Base-by-base conservation (phyloP, 208 protist species). In the Acanthamoeba lenticulata region DNA sequence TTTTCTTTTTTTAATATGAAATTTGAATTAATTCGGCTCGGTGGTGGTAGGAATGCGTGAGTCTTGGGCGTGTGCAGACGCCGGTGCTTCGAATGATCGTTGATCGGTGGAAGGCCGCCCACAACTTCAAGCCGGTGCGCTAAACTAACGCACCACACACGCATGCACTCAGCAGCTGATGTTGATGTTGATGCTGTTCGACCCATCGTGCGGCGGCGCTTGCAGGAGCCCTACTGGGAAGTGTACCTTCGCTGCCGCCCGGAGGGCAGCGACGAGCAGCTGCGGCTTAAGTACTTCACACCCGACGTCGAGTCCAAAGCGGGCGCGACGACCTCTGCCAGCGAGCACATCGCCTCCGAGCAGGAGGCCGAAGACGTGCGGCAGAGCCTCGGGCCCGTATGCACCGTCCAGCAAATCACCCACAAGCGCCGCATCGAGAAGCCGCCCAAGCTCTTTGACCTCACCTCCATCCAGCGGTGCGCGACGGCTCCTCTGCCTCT, bases 401-500 rank as follows among this genome's bases (percentile, higher is more conserved):
- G 65, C 42, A 93, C 60, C 11, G 69, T 93, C 4, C 44, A 93
- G 42, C 49, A 36, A n/a, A 21, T 93, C 49, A 81, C 67, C 19
- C 90, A 93, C 29, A 93, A 93, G 27, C 40, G 24, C 44, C 91
- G 45, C 0, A 81, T 42, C n/a, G 90, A 93, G 49, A 93, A 55
- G n/a, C 90, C 90, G 21, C 90, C 90, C 32, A 74, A 93, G 27
- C 90, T 93, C 7, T 93, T 85, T 32, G 90, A 93, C 44, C 90
- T 93, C 27, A 93, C 90, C 1, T 32, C 90, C 21, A 19, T 93
- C 4, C 90, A 93, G 83, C 19, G 85, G 85, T 88, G 21, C 55
- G 19, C 34, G n/a, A 79, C 27, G 2, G 6, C 5, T 7, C 34
- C 1, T 65, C 29, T 88, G 2, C 77, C 34, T 88, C 34, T 85